phyloP scores from a whole-genome alignment of 1,284 basidiomycete genomes.

The Rugosomyces carneus region DNA sequence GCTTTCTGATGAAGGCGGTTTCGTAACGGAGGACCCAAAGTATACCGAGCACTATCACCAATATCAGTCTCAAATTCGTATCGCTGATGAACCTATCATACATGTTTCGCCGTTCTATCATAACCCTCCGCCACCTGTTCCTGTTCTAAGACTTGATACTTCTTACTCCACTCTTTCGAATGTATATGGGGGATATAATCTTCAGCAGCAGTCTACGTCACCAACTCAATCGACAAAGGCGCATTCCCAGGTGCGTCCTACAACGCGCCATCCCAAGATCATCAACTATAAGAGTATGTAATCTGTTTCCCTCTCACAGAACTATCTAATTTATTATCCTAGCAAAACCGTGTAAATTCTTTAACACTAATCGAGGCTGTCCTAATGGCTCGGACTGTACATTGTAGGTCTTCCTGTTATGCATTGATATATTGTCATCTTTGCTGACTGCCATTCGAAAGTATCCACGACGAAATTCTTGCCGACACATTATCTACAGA shows the following conservation, averaged over 20 bases:
- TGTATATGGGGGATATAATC: constrained; percentile 11
- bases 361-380: constrained; percentile 40
- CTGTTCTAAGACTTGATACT: constrained; percentile 10
- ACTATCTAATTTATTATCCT: not conserved
- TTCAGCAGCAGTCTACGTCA: constrained; percentile 12
- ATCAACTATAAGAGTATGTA: constrained; percentile 37
- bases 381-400: constrained; percentile 59
- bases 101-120: constrained; percentile 28
- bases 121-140: constrained; percentile 3
- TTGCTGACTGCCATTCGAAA: constrained; percentile 12
- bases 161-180: constrained; percentile 9
- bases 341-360: constrained; percentile 69
- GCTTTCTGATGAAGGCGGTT: constrained; percentile 27
- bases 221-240: constrained; percentile 8
- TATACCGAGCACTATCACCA: constrained; percentile 33
- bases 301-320: not conserved
- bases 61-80: constrained; percentile 31
- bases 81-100: constrained; percentile 27
- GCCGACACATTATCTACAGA: constrained; percentile 4
- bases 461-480: constrained; percentile 33
- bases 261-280: constrained; percentile 27
- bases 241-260: constrained; percentile 19
- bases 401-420: constrained; percentile 43
- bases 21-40: constrained; percentile 33
- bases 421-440: not conserved